These are phyloP conservation scores for Penicillium crustosum DNA, from an alignment of 2,329 filamentous ascomycete species.

Conservation along the genomic window DNA sequence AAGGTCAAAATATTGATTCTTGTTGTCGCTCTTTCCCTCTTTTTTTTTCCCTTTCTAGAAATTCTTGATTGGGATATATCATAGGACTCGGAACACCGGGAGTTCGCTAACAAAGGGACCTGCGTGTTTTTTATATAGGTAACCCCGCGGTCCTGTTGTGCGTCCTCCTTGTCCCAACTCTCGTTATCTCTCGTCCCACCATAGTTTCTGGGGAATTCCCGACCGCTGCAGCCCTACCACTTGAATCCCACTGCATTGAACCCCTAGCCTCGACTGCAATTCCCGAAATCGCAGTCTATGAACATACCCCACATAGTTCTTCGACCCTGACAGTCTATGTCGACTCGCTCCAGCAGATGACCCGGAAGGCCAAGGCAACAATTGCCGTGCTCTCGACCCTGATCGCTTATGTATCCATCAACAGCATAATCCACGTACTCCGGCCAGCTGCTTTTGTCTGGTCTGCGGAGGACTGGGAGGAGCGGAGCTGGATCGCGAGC, in stretches of 20 bases:
- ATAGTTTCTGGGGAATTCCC: slow-evolving; percentile 18
- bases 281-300: slow-evolving; percentile 15
- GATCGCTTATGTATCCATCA: slow-evolving; percentile 45
- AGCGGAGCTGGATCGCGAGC: slow-evolving; percentile 67
- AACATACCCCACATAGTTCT: slow-evolving; percentile 4
- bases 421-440: slow-evolving; percentile 55
- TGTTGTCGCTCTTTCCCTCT: slow-evolving; percentile 4
- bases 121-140: slow-evolving; percentile 17
- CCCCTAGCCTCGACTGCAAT: slow-evolving; percentile 11
- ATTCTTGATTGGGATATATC: not conserved
- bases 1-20: slow-evolving; percentile 13
- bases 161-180: slow-evolving; percentile 9
- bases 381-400: slow-evolving; percentile 43
- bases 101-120: not conserved
- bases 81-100: slow-evolving; percentile 12
- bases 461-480: slow-evolving; percentile 61
- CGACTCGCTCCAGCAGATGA: slow-evolving; percentile 40
- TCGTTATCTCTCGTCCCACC: slow-evolving; percentile 20
- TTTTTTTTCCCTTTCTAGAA: not conserved
- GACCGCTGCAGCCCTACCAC: slow-evolving; percentile 8
- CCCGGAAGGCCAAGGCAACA: slow-evolving; percentile 40
- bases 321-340: slow-evolving; percentile 17
- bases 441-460: slow-evolving; percentile 63
- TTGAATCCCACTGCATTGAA: slow-evolving; percentile 19
- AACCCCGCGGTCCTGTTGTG: slow-evolving; percentile 13